A percentile compares a stretch with the other conserved stretches of the same genome.
These are phyloP conservation scores for Pezicula carpinea DNA, from an alignment of 2,329 filamentous ascomycete species.

Conservation along the genomic window DNA sequence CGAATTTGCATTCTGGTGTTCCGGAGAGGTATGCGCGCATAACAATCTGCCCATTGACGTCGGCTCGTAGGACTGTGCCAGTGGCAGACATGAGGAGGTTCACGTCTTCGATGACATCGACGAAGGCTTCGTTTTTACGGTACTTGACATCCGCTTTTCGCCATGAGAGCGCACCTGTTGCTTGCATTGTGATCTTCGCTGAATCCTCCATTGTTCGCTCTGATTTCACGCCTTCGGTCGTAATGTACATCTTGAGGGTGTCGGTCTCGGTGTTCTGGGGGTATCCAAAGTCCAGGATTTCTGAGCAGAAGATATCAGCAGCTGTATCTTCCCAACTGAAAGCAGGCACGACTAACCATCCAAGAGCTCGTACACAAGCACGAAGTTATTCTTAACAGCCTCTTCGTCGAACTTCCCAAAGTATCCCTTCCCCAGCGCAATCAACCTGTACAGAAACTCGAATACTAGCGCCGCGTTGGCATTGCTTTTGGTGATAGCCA, in stretches of 20 bases:
- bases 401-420: slow-evolving; percentile 99
- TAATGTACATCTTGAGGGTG: slow-evolving; percentile 99
- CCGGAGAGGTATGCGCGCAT: slow-evolving; percentile 98
- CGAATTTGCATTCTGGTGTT: slow-evolving; percentile 98
- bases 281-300: slow-evolving; percentile 98
- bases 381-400: slow-evolving; percentile 99
- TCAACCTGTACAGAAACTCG: slow-evolving; percentile 92
- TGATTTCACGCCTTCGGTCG: slow-evolving; percentile 96
- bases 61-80: slow-evolving; percentile 87
- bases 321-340: neutral
- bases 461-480: slow-evolving; percentile 97
- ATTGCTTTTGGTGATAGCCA: slow-evolving; percentile 97
- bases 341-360: slow-evolving; percentile 57
- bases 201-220: slow-evolving; percentile 84
- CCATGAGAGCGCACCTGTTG: slow-evolving; percentile 95
- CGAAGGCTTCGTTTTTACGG: slow-evolving; percentile 98
- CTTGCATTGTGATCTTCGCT: slow-evolving; percentile 98
- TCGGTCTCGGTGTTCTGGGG: slow-evolving; percentile 98
- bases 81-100: slow-evolving; percentile 99
- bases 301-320: slow-evolving; percentile 40
- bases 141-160: slow-evolving; percentile 97
- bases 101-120: slow-evolving; percentile 98
- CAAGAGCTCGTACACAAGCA: slow-evolving; percentile 93
- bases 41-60: slow-evolving; percentile 95
- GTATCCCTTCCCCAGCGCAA: slow-evolving; percentile 87